phyloP scores from a whole-genome alignment of 345 rosid genomes.

The Citrus unshiu region DNA sequence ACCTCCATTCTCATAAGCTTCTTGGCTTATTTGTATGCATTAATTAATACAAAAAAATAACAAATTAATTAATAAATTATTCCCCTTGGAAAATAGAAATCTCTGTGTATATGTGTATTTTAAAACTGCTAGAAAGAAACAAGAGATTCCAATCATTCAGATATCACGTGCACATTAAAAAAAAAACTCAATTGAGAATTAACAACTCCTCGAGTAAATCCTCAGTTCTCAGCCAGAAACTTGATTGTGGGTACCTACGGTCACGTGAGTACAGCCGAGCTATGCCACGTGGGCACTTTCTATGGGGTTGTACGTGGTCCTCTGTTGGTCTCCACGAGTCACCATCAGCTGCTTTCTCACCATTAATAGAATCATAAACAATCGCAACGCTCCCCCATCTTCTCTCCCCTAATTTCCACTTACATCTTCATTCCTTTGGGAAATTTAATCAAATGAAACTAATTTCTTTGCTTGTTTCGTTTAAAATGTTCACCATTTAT shows the following conservation, averaged over 20 bases:
- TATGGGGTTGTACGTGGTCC: not conserved
- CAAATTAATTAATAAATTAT: not conserved
- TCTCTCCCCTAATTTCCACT: not conserved
- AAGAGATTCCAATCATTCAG: constrained; percentile 15
- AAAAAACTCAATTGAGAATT: not conserved
- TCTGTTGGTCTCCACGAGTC: constrained; percentile 10
- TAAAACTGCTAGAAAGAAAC: not conserved
- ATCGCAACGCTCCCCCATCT: constrained; percentile 31
- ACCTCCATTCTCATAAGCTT: not conserved
- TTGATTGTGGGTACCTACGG: not conserved
- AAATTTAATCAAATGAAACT: not conserved
- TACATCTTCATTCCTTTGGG: not conserved
- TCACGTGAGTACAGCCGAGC: not conserved
- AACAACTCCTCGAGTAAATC: not conserved
- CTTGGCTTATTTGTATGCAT: too few relatives aligned
- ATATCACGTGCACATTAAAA: not conserved
- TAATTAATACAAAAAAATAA: not conserved
- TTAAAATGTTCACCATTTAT: not conserved
- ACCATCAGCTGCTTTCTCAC: constrained; percentile 26
- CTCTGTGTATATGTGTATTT: not conserved
- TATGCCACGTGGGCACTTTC: not conserved
- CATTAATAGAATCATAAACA: constrained; percentile 29
- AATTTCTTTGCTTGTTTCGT: not conserved
- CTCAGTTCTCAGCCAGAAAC: not conserved
- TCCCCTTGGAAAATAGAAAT: not conserved